Evolutionary conservation across 2,329 filamentous ascomycete genomes (phyloP).

Genomic region (Fusarium austroafricanum): DNA sequence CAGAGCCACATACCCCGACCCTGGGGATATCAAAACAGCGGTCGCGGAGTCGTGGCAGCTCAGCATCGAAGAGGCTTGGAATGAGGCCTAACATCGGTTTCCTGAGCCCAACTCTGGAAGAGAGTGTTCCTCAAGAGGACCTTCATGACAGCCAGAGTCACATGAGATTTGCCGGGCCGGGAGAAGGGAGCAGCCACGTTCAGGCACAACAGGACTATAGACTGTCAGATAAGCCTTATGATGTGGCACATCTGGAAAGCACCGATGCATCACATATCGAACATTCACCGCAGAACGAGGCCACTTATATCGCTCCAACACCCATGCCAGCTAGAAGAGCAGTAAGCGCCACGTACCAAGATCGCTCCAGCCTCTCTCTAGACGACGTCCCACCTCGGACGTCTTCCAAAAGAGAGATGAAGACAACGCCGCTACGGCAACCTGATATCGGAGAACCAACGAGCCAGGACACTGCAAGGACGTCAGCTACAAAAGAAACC

Average conservation of each 20-base stretch:
- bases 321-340: background rate
- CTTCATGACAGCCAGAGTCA: background rate
- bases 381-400: slow-evolving; percentile 45
- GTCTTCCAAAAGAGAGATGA: slow-evolving; percentile 42
- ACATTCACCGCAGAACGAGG: background rate
- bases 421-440: background rate
- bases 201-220: background rate
- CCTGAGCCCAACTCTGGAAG: slow-evolving; percentile 51
- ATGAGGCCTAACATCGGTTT: slow-evolving; percentile 41
- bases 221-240: background rate
- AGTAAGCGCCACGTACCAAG: background rate
- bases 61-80: slow-evolving; percentile 37
- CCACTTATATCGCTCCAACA: background rate
- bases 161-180: background rate
- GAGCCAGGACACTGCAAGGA: background rate
- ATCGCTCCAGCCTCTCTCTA: slow-evolving; percentile 35
- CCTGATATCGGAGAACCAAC: background rate
- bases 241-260: background rate
- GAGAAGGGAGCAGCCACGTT: background rate
- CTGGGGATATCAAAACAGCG: slow-evolving; percentile 39
- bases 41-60: slow-evolving; percentile 36
- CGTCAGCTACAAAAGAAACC: background rate
- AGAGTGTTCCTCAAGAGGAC: slow-evolving; percentile 38
- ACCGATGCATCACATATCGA: background rate
- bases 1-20: slow-evolving; percentile 54